Percentiles rank a stretch among this genome's conserved stretches.
These are phyloP conservation scores for Aspergillus bridgeri DNA, from an alignment of 495 filamentous ascomycete genomes.

Conservation along the genomic window DNA sequence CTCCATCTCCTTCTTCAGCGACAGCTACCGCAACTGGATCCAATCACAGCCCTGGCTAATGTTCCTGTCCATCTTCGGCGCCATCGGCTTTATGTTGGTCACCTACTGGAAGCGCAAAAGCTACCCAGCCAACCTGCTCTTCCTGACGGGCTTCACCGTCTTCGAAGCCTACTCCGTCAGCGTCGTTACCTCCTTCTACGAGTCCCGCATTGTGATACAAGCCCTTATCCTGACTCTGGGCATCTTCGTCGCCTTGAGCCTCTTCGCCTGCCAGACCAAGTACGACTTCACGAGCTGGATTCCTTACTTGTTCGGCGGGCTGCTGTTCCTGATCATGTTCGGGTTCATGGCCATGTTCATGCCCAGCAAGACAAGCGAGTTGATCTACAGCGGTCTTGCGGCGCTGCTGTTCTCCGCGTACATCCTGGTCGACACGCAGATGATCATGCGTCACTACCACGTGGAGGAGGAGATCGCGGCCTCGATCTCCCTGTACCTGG, in stretches of 20 bases:
- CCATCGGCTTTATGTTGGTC: conserved; percentile 76
- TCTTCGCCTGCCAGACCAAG: conserved; percentile 96
- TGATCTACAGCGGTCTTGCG: conserved; percentile 74
- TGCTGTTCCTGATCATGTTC: conserved; percentile 90
- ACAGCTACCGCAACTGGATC: conserved; percentile 80
- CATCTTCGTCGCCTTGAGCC: conserved; percentile 87
- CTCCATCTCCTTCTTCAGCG: conserved; percentile 79
- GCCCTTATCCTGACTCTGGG: conserved; percentile 86
- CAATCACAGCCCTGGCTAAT: conserved; percentile 79
- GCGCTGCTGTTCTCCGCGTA: conserved; percentile 91
- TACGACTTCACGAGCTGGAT: conserved; percentile 98
- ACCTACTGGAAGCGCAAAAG: conserved; percentile 98
- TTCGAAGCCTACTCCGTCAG: conserved; percentile 92
- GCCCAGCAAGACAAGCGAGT: conserved; percentile 73
- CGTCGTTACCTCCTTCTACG: conserved; percentile 86
- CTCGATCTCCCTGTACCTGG: conserved; percentile 90
- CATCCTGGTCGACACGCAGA: conserved; percentile 92
- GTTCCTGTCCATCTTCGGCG: conserved; percentile 76
- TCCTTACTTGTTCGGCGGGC: conserved; percentile 85
- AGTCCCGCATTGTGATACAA: conserved; percentile 76
- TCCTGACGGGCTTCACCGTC: conserved; percentile 86
- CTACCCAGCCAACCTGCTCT: conserved; percentile 91
- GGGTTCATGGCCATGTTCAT: conserved; percentile 88
- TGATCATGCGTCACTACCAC: conserved; percentile 92
- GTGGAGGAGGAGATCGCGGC: conserved; percentile 99